Percentiles rank a stretch among this genome's conserved stretches.
These are phyloP conservation scores for Penicillium nordicum DNA, from an alignment of 2,329 filamentous ascomycete genomes.

Conservation along the genomic window DNA sequence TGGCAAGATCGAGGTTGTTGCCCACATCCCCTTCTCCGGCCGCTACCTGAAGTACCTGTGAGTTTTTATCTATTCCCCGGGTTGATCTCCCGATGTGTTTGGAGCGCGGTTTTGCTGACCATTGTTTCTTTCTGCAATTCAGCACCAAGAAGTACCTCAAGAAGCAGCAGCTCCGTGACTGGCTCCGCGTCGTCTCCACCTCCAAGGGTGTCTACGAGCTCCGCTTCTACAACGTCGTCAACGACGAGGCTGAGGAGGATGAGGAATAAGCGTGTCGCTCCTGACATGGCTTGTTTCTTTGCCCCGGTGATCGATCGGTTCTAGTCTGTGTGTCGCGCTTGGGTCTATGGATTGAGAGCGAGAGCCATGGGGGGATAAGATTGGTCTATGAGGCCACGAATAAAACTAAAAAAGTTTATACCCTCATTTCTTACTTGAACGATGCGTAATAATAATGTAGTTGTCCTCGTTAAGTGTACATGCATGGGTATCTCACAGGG, in stretches of 20 bases:
- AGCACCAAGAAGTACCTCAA: constrained; percentile 99
- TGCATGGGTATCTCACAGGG: constrained; percentile 4
- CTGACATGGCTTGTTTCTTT: constrained; percentile 9
- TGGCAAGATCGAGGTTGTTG: constrained; percentile 96
- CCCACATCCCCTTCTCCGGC: constrained; percentile 96
- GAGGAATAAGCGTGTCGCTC: constrained; percentile 72
- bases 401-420: constrained; percentile 25
- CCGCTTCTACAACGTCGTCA: constrained; percentile 99
- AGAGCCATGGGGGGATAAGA: constrained; percentile 22
- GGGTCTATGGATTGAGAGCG: constrained; percentile 14
- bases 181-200: constrained; percentile 97
- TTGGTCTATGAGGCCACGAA: constrained; percentile 22
- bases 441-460: not conserved
- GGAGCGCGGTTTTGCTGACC: constrained; percentile 5
- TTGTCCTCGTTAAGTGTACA: not conserved
- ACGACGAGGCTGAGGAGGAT: constrained; percentile 96
- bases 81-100: not conserved
- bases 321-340: constrained; percentile 10
- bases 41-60: constrained; percentile 99
- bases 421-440: constrained; percentile 4
- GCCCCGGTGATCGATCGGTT: constrained; percentile 13
- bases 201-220: constrained; percentile 98
- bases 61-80: constrained; percentile 43
- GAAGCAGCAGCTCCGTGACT: constrained; percentile 99
- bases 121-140: constrained; percentile 3